phyloP scores from a whole-genome alignment of 352 stramenopile genomes.

The Pythium aquatile region DNA sequence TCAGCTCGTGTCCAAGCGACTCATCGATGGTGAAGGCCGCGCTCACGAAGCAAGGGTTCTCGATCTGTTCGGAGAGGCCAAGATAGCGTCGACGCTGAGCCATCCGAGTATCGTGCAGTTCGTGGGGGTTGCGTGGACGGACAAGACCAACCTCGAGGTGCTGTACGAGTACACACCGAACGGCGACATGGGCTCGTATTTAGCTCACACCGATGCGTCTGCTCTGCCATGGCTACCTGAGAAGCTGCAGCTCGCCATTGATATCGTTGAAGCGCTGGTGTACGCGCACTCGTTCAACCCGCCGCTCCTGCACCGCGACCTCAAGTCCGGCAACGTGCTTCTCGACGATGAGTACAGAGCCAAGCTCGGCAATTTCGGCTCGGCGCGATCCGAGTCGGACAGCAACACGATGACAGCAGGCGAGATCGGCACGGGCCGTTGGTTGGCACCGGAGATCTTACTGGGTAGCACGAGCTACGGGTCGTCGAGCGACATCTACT shows the following conservation, averaged over 20 bases:
- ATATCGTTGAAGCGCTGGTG: background rate
- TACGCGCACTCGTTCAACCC: conserved; percentile 2
- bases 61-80: background rate
- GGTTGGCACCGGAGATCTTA: background rate
- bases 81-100: background rate
- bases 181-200: background rate
- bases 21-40: background rate
- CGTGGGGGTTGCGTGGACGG: background rate
- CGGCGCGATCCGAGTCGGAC: background rate
- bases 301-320: background rate
- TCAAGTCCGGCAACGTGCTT: background rate
- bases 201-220: background rate
- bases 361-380: background rate
- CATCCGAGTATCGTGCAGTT: background rate
- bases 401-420: background rate
- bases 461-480: background rate
- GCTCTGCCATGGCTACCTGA: background rate
- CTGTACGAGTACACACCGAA: background rate
- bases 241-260: background rate
- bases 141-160: background rate
- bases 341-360: background rate
- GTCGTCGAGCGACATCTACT: conserved; percentile 1
- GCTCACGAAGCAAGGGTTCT: background rate
- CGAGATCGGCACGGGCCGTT: background rate
- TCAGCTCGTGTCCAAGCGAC: background rate